A percentile compares a stretch with the other conserved stretches of the same genome.
Evolutionary conservation across 2,329 filamentous ascomycete genomes (phyloP).

Genomic region (Aspergillus awamori): DNA sequence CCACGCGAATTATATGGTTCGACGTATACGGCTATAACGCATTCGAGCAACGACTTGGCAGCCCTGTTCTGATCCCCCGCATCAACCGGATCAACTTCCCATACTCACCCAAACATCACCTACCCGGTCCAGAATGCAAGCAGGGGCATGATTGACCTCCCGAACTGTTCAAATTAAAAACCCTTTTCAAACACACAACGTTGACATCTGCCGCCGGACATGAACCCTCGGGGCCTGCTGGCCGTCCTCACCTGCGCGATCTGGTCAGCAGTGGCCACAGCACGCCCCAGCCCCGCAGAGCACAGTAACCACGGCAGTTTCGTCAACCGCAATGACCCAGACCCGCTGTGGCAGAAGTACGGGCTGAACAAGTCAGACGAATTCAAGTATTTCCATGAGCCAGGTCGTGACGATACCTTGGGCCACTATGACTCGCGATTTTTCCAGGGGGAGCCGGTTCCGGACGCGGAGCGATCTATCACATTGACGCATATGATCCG

Average conservation of each 20-base stretch:
- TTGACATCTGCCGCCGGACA: constrained; percentile 17
- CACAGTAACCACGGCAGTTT: constrained; percentile 16
- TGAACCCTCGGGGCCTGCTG: constrained; percentile 25
- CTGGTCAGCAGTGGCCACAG: constrained; percentile 21
- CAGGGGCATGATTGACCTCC: constrained; percentile 14
- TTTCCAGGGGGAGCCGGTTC: constrained; percentile 61
- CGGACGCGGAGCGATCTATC: constrained; percentile 67
- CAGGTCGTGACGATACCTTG: constrained; percentile 61
- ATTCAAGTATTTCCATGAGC: constrained; percentile 68
- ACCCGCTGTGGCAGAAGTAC: constrained; percentile 29
- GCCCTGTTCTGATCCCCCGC: background rate
- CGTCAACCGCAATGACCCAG: constrained; percentile 15
- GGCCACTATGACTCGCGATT: constrained; percentile 76
- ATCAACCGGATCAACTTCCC: background rate
- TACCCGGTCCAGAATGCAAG: constrained; percentile 21
- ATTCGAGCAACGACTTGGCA: background rate
- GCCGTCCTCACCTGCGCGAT: constrained; percentile 23
- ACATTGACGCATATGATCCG: constrained; percentile 71
- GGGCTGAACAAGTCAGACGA: constrained; percentile 37
- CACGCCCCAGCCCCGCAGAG: constrained; percentile 19
- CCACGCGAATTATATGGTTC: background rate
- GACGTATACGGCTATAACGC: constrained; percentile 2
- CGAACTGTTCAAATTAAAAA: background rate
- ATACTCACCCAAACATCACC: background rate
- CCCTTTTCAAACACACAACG: background rate